Evolutionary conservation across 1,284 basidiomycete species (phyloP), one percentile per base, ranked within the genome.

Genomic region (Meripilus lineatus): DNA sequence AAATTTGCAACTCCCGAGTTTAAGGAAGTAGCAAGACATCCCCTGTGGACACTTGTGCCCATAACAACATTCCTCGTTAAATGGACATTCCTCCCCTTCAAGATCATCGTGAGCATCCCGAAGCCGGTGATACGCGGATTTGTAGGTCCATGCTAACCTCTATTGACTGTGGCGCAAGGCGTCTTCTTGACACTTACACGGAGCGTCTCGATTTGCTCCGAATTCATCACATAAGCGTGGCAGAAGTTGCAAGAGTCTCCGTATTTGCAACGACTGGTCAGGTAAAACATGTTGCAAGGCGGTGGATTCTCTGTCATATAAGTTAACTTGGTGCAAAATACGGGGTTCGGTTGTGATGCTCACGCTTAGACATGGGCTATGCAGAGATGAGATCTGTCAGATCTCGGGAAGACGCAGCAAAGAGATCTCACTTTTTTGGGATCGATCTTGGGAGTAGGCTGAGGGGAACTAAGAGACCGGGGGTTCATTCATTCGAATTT

Each of bases 211-310:
- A 71, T 72, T 47, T 81, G 67, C 30, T 79, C 75, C 3, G 64
- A 61, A 23, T 70, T 67, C 8, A 82, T 60, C 24, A 74, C 49
- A 51, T 79, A 81, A 51, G 82, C 73, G 46, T 83, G 80, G 18
- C 61, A 71, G 48, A 76, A 82, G 58, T 70, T 72, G 56, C 81
- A 83, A 17, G 70, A 66, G 15, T 62, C 51, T 18, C 74, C 76
- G 46, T 72, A 70, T 53, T 74, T 74, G 64, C 80, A 81, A 44
- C 66, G 54, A 18, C 47, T 65, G 30, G 75, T 69, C 26, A 83
- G 64, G 55, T 81, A 82, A 58, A 76, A 79, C 36, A 79, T 58
- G 15, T 76, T 81, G 58, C 80, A 83, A 14, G 79, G 79, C 18
- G 79, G 72, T 3, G 79, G 79, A 52, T 66, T 73, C 51, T 81